These are phyloP conservation scores for Panaeolus papilionaceus DNA, from an alignment of 768 basidiomycete genomes.

Conservation along the genomic window DNA sequence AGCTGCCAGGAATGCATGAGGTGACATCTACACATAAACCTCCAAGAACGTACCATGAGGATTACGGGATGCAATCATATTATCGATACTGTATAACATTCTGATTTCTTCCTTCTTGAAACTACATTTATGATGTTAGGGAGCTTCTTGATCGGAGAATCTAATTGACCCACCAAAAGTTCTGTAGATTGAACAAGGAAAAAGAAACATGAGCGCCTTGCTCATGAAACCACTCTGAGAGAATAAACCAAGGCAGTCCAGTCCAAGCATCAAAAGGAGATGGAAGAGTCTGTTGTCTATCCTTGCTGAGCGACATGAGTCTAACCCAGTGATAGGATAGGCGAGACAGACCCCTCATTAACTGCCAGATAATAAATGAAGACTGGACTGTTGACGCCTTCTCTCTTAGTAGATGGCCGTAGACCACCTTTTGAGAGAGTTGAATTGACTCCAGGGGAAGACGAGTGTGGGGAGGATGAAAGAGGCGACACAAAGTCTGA, in stretches of 20 bases:
- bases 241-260: neutral
- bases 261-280: neutral
- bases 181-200: too few species aligned
- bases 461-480: neutral
- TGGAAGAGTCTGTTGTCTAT: neutral
- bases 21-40: neutral
- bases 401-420: too few species aligned
- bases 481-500: conserved; percentile 3
- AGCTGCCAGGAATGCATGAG: neutral
- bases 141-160: too few species aligned
- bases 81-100: neutral
- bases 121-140: neutral
- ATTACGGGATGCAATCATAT: neutral
- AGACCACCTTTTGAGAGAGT: too few species aligned
- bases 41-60: neutral
- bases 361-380: neutral
- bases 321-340: neutral
- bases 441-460: neutral
- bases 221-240: neutral
- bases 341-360: neutral
- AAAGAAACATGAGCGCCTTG: too few species aligned
- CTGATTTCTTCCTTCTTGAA: neutral
- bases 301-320: neutral
- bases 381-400: too few species aligned
- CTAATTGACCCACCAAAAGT: too few species aligned